phyloP scores from a whole-genome alignment of 805 yeast genomes.

The Allodekkera sacchari region DNA sequence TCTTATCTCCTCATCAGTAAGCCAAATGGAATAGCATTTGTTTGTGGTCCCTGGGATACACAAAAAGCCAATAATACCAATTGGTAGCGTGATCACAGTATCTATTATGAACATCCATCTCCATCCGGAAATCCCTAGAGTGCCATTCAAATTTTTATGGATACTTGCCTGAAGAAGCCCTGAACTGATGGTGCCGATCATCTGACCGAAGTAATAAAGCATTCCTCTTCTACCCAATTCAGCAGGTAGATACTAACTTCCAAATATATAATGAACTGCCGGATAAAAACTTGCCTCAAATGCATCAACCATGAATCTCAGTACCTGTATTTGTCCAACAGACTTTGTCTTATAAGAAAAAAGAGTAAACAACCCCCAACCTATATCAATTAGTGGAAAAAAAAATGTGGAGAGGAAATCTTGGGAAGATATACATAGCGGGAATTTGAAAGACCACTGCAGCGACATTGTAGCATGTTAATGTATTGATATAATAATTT shows the following conservation, averaged over 20 bases:
- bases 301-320: slow-evolving; percentile 59
- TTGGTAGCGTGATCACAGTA: slow-evolving; percentile 27
- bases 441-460: slow-evolving; percentile 55
- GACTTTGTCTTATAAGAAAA: slow-evolving; percentile 42
- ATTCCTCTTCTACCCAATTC: slow-evolving; percentile 59
- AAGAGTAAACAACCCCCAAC: slow-evolving; percentile 63
- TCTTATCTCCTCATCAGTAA: slow-evolving; percentile 49
- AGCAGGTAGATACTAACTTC: slow-evolving; percentile 46
- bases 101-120: slow-evolving; percentile 50
- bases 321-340: slow-evolving; percentile 45
- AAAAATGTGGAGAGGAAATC: slow-evolving; percentile 45
- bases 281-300: slow-evolving; percentile 67
- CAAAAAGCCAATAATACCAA: slow-evolving; percentile 20
- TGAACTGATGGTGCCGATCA: slow-evolving; percentile 49
- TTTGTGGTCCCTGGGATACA: slow-evolving; percentile 60
- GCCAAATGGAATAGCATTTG: slow-evolving; percentile 41
- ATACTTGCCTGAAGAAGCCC: slow-evolving; percentile 42
- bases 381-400: slow-evolving; percentile 47
- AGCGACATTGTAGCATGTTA: slow-evolving; percentile 52
- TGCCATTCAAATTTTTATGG: slow-evolving; percentile 21
- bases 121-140: slow-evolving; percentile 36
- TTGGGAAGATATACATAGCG: slow-evolving; percentile 47
- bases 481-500: slow-evolving; percentile 53
- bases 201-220: slow-evolving; percentile 55
- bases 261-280: slow-evolving; percentile 49